Conservation (phyloP, 305 asterid genomes). For the Fraxinus albicans region DNA sequence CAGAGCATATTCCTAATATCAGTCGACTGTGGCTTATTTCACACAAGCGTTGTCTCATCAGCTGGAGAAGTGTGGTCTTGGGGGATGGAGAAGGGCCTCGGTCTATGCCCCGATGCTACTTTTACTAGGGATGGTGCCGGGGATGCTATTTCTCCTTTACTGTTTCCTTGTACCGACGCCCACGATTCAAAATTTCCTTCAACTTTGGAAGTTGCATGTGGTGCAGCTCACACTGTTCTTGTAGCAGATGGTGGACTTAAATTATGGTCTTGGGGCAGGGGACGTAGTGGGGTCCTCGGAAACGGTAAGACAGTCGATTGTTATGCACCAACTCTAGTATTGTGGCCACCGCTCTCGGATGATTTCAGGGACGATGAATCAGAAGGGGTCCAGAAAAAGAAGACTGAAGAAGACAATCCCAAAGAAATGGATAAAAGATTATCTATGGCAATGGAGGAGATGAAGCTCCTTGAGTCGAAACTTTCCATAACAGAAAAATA, state of each 20-base stretch:
- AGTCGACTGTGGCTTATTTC: slow-evolving; percentile 80
- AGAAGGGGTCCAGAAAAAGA: slow-evolving; percentile 10
- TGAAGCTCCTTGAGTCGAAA: slow-evolving; percentile 56
- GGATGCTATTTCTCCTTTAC: slow-evolving; percentile 71
- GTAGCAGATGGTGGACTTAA: slow-evolving; percentile 63
- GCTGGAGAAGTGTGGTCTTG: slow-evolving; percentile 90
- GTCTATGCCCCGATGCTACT: slow-evolving; percentile 81
- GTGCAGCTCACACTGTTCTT: slow-evolving; percentile 94
- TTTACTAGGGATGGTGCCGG: slow-evolving; percentile 64
- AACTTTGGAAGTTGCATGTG: slow-evolving; percentile 70
- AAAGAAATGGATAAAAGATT: slow-evolving; percentile 43
- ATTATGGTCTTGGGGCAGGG: slow-evolving; percentile 95
- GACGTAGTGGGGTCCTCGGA: slow-evolving; percentile 84
- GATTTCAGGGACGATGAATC: slow-evolving; percentile 37
- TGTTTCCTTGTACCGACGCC: slow-evolving; percentile 39
- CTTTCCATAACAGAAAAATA: slow-evolving; percentile 61
- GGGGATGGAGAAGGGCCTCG: slow-evolving; percentile 97
- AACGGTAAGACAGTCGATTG: slow-evolving; percentile 52
- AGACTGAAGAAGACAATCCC: slow-evolving; percentile 31
- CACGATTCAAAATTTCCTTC: slow-evolving; percentile 47
- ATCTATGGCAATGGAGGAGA: slow-evolving; percentile 56
- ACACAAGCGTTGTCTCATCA: slow-evolving; percentile 76
- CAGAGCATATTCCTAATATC: slow-evolving; percentile 50
- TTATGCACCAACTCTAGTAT: slow-evolving; percentile 49
- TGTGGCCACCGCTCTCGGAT: slow-evolving; percentile 65